These are phyloP conservation scores for Wickerhamomyces sp. DNA, from an alignment of 1,139 yeast species.

Conservation along the genomic window DNA sequence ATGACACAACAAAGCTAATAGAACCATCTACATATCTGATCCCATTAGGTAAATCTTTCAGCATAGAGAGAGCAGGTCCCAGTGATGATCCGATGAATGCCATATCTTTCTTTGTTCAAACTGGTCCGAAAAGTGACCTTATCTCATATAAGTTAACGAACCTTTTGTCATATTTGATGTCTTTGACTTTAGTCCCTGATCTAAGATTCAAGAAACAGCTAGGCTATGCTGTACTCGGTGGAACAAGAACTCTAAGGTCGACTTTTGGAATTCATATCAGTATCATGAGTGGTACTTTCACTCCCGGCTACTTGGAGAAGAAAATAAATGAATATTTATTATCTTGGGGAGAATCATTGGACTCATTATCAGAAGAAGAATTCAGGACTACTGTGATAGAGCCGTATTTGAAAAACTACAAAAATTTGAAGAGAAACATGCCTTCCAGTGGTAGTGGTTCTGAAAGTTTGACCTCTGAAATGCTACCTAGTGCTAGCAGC, in stretches of 20 bases:
- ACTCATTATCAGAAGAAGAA: constrained; percentile 26
- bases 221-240: constrained; percentile 55
- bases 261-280: constrained; percentile 55
- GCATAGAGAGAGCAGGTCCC: constrained; percentile 28
- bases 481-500: constrained; percentile 31
- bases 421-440: constrained; percentile 16
- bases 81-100: constrained; percentile 45
- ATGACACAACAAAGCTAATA: neutral
- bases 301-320: constrained; percentile 33
- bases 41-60: constrained; percentile 32
- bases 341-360: constrained; percentile 32
- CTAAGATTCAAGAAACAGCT: constrained; percentile 50
- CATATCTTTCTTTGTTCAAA: constrained; percentile 48
- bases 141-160: constrained; percentile 35
- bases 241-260: constrained; percentile 44
- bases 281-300: constrained; percentile 42
- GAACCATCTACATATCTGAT: constrained; percentile 36
- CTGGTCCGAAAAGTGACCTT: constrained; percentile 41
- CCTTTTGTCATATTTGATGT: constrained; percentile 41
- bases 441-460: constrained; percentile 31
- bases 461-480: constrained; percentile 33
- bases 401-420: constrained; percentile 32
- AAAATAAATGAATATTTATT: constrained; percentile 44
- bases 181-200: constrained; percentile 37
- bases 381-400: constrained; percentile 33